phyloP scores from a whole-genome alignment of 179 eudicot species.

The Silene coronaria region DNA sequence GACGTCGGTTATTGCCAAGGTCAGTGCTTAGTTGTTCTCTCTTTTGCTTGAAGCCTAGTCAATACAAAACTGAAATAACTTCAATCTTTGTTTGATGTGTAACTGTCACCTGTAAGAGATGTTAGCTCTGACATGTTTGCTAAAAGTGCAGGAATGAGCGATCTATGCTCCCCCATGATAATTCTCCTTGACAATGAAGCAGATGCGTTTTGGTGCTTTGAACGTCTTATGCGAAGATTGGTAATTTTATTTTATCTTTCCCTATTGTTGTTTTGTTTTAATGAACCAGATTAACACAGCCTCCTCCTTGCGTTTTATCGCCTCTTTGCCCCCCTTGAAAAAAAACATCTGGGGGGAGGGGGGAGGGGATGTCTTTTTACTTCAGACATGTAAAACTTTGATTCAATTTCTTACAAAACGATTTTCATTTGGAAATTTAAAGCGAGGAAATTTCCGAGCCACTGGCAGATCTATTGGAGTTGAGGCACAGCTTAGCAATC shows the following conservation, averaged over 20 bases:
- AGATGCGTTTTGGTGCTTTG: constrained; percentile 98
- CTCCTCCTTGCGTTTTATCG: too few species aligned
- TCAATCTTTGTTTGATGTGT: not conserved
- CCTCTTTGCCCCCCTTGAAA: too few species aligned
- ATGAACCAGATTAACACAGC: too few species aligned
- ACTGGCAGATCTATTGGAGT: constrained; percentile 91
- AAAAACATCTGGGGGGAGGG: too few species aligned
- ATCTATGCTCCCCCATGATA: constrained; percentile 97
- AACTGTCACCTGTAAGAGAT: constrained; percentile 1
- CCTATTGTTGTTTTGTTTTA: too few species aligned
- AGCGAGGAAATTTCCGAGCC: constrained; percentile 97
- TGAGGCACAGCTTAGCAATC: constrained; percentile 71
- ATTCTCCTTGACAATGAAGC: constrained; percentile 92
- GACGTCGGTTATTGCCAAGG: constrained; percentile 99
- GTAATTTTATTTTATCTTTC: constrained; percentile 33
- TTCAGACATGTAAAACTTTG: constrained; percentile 8
- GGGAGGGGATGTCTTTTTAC: not conserved
- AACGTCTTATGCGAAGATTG: constrained; percentile 94
- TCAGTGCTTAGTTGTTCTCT: constrained; percentile 32
- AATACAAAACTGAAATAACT: not conserved
- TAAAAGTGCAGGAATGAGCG: constrained; percentile 81
- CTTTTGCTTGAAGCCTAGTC: constrained; percentile 6
- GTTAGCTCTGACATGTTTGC: constrained; percentile 14
- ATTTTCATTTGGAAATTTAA: constrained; percentile 34
- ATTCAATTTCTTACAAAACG: constrained; percentile 29